Base-by-base conservation (phyloP, 192 early-diverging fungal species). In the Backusella luteola region DNA sequence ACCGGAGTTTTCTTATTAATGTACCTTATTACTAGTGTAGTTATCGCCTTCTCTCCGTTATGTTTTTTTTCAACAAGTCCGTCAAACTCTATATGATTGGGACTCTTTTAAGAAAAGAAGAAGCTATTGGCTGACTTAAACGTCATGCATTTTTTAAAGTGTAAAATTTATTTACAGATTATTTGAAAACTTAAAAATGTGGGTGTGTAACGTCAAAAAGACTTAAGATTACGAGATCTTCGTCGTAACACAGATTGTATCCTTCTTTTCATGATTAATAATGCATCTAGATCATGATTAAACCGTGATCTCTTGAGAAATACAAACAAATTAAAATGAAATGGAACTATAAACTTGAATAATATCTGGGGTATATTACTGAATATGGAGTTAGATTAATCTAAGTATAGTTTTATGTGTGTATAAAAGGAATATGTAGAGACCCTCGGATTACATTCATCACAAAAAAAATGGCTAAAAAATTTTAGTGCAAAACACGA, bases 151-250 rank as follows among this genome's bases (percentile, higher is more conserved):
- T 29, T 63, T 59, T 59, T 59, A 26, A 19, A 49, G 14, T n/a
- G 46, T 49, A 49, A 49, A 46, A 6, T 56, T 59, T 26, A 59
- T 59, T 59, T 59, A 59, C 53, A 59, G 53, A 59, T 59, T 59
- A 59, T 26, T 26, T 59, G 6, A 53, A 63, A 26, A 26, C 23
- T 26, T 63, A 63, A 26, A 59, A 63, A 4, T 11, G 14, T 63
- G 26, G 9, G 23, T 6, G 32, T 56, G 53, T 56, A 63, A 21
- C 0, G 21, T 23, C 0, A 29, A 59, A 56, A 59, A 59, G 23
- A 59, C 11, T 63, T 63, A 63, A 29, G 56, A 63, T 63, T 63
- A 63, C 9, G 21, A 63, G 56, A 63, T 63, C 56, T 63, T 63
- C 56, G n/a, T 14, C 0, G 56, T 63, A 8, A 6, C n/a, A 63